Evolutionary conservation across 208 protist genomes (phyloP), one percentile per base, ranked within the genome.

Genomic region (Plasmodiophora brassicae): DNA sequence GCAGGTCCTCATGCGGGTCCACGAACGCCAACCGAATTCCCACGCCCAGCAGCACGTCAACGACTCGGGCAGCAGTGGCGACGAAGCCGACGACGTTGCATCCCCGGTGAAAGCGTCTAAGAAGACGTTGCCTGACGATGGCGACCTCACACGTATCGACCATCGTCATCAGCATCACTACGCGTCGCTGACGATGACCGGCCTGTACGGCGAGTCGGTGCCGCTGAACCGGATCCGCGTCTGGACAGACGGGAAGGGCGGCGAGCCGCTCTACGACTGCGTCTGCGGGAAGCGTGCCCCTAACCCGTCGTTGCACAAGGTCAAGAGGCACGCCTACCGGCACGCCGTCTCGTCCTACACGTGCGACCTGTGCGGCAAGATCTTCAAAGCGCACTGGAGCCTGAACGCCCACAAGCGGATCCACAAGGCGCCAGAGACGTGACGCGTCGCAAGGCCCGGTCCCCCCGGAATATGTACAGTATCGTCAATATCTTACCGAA

Each of bases 391-490:
- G 14, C 65, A 78, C 41, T 78, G 65, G 65, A 44, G 32, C 5
- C 65, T 78, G 65, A 78, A 78, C 65, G 65, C 65, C 10, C 65
- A 78, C n/a, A 78, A 78, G n/a, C 5, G 65, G 14, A 78, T 78
- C 32, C 65, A 78, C n/a, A 78, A 78, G 65, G 14, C 50, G 25
- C 14, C 50, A 25, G 25, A 57, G 14, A 25, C 14, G 20, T 57
- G 50, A 57, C 14, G 25, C 50, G 25, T 14, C 50, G 25, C 50
- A n/a, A n/a, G n/a, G n/a, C n/a, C n/a, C n/a, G n/a, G n/a, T n/a
- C n/a, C n/a, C n/a, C n/a, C n/a, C n/a, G n/a, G n/a, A n/a, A n/a
- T n/a, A n/a, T n/a, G n/a, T n/a, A n/a, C n/a, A n/a, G n/a, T n/a
- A n/a, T n/a, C n/a, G n/a, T n/a, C n/a, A n/a, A n/a, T n/a, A n/a